Conservation (phyloP, 495 filamentous ascomycete genomes). For the Aspergillus saccharolyticus region DNA sequence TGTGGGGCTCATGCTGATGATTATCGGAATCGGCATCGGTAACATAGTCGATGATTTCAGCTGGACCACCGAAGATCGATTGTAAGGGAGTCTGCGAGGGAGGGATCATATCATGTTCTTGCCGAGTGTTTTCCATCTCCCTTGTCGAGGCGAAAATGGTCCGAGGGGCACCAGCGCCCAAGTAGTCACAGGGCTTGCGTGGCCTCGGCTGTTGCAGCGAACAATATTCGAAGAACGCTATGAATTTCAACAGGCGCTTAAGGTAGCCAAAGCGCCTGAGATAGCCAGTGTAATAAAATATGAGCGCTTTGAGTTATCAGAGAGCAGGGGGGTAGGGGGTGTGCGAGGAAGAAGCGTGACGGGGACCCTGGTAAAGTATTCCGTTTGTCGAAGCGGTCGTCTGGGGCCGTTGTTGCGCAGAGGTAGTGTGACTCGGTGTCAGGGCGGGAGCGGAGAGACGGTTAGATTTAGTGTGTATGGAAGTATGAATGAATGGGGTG, state of each 20-base stretch:
- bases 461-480: not conserved
- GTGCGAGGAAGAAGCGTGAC: not conserved
- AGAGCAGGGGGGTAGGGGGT: too few species aligned
- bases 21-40: slow-evolving; percentile 20
- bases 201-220: not conserved
- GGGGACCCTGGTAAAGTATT: not conserved
- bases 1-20: slow-evolving; percentile 18
- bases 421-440: slow-evolving; percentile 2
- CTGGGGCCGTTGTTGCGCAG: not conserved
- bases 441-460: not conserved
- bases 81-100: slow-evolving; percentile 11
- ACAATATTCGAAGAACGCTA: too few species aligned
- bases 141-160: not conserved
- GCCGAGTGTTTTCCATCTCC: slow-evolving; percentile 8
- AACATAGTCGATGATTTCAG: slow-evolving; percentile 10
- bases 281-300: too few species aligned
- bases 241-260: too few species aligned
- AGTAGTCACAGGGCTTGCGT: not conserved
- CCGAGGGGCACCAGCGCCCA: not conserved
- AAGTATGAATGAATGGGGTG: slow-evolving; percentile 1
- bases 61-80: slow-evolving; percentile 24
- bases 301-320: too few species aligned
- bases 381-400: not conserved
- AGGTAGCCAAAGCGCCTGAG: too few species aligned
- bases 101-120: not conserved